Conservation (phyloP, 2,329 filamentous ascomycete genomes). For the Metarhizium anisopliae region DNA sequence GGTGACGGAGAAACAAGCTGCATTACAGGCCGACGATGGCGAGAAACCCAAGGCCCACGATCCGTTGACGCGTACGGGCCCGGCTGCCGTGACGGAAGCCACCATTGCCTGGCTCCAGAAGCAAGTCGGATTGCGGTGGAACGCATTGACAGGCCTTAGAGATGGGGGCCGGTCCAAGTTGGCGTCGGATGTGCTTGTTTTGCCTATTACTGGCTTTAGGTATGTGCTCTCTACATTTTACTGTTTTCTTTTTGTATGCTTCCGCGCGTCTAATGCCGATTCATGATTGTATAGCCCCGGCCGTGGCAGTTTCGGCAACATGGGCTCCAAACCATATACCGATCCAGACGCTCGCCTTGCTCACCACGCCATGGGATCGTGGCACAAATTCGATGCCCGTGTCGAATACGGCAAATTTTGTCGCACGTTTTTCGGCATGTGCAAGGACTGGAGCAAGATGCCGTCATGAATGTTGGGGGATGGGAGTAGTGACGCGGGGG, state of each 20-base stretch:
- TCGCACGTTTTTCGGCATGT: conserved; percentile 13
- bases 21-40: neutral
- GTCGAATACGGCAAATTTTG: conserved; percentile 18
- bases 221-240: neutral
- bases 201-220: conserved; percentile 16
- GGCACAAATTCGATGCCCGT: conserved; percentile 11
- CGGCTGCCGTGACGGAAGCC: conserved; percentile 14
- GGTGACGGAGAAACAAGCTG: conserved; percentile 6
- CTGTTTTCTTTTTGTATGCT: neutral
- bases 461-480: neutral
- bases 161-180: conserved; percentile 15
- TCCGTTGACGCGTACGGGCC: conserved; percentile 14
- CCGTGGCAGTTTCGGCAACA: conserved; percentile 14
- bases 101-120: conserved; percentile 13
- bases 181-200: conserved; percentile 12
- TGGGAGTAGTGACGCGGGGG: neutral
- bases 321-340: conserved; percentile 14
- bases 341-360: conserved; percentile 13
- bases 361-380: conserved; percentile 15
- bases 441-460: conserved; percentile 13
- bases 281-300: conserved; percentile 5
- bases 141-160: conserved; percentile 12
- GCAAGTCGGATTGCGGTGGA: conserved; percentile 13
- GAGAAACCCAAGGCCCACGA: conserved; percentile 5
- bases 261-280: neutral